Evolutionary conservation across 2,329 filamentous ascomycete genomes (phyloP).

Genomic region (Alternaria conjuncta): DNA sequence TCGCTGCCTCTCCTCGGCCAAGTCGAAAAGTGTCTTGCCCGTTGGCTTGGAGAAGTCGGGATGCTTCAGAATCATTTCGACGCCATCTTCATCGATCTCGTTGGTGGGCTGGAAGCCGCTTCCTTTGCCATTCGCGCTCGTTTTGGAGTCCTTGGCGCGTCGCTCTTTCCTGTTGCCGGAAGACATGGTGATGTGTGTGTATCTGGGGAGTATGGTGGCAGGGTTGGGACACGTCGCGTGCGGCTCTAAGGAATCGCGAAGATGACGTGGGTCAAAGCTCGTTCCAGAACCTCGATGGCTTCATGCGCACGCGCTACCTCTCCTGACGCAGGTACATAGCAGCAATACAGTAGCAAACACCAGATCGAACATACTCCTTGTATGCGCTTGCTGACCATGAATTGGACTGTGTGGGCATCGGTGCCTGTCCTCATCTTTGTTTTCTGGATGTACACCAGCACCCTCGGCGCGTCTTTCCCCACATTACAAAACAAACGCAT

Average conservation of each 20-base stretch:
- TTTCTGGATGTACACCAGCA: constrained; percentile 57
- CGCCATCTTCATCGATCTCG: constrained; percentile 52
- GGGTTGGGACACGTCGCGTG: constrained; percentile 22
- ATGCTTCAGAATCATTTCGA: constrained; percentile 68
- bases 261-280: constrained; percentile 24
- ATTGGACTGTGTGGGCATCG: constrained; percentile 48
- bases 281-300: constrained; percentile 7
- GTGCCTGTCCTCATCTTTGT: constrained; percentile 52
- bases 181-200: constrained; percentile 27
- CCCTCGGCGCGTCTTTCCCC: constrained; percentile 62
- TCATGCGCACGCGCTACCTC: background rate
- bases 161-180: constrained; percentile 55
- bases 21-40: constrained; percentile 73
- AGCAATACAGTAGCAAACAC: background rate
- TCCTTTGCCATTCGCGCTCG: constrained; percentile 27
- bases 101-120: constrained; percentile 47
- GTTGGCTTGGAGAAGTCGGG: constrained; percentile 69
- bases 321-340: background rate
- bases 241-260: constrained; percentile 21
- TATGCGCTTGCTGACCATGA: constrained; percentile 39
- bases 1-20: constrained; percentile 68
- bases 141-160: constrained; percentile 46
- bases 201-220: constrained; percentile 5
- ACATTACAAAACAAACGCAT: constrained; percentile 82
- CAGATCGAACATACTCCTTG: background rate